Conservation (phyloP, 2,329 filamentous ascomycete species). For the Diplodia sapinea region DNA sequence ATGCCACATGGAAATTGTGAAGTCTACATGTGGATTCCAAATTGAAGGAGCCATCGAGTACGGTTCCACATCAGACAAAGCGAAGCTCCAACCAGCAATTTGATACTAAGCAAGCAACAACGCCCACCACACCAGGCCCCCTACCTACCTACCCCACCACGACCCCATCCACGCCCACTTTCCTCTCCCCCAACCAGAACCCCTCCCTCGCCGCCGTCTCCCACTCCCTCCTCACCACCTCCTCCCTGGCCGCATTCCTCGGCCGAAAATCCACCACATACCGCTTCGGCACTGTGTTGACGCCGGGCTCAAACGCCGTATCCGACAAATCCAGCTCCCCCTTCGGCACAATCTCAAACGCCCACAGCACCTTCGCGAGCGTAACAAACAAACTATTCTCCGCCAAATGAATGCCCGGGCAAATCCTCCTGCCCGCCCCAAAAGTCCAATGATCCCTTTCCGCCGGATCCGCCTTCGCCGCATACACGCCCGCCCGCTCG, state of each 20-base stretch:
- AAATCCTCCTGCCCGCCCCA: constrained; percentile 36
- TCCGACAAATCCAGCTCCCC: constrained; percentile 27
- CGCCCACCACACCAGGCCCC: not conserved
- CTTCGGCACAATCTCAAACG: constrained; percentile 22
- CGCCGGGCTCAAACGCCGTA: constrained; percentile 35
- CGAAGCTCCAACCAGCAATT: not conserved
- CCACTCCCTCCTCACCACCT: constrained; percentile 35
- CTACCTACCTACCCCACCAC: constrained; percentile 9
- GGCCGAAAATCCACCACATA: constrained; percentile 36
- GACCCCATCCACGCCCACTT: constrained; percentile 42
- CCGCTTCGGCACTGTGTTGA: constrained; percentile 38
- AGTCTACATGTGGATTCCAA: too few species aligned
- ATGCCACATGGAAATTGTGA: too few species aligned
- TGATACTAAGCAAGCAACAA: not conserved
- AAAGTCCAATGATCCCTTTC: constrained; percentile 46
- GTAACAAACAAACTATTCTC: constrained; percentile 30
- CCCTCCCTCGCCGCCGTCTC: constrained; percentile 34
- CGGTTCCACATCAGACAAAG: too few species aligned
- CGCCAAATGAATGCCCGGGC: constrained; percentile 30
- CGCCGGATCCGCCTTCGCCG: constrained; percentile 38
- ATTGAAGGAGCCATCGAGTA: too few species aligned
- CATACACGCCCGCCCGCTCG: constrained; percentile 40
- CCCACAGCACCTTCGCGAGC: constrained; percentile 30
- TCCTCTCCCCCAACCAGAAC: constrained; percentile 35
- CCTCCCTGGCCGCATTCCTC: constrained; percentile 32